Percentiles rank a stretch among this genome's conserved stretches.
Conservation (phyloP, 169 alveolate genomes). For the Plasmodium cynomolgi region DNA sequence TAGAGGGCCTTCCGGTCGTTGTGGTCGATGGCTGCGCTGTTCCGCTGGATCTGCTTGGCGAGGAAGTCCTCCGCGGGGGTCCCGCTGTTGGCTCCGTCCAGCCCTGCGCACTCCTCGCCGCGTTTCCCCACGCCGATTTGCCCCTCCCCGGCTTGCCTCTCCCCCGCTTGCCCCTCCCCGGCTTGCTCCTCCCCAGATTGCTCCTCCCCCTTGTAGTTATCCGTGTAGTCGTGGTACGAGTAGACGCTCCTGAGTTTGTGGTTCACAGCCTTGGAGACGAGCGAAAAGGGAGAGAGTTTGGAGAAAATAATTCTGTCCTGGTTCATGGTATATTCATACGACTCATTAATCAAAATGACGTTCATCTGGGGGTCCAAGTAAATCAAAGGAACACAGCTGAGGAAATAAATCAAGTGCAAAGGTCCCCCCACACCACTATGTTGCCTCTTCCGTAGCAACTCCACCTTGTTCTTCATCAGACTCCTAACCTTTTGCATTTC, state of each 20-base stretch:
- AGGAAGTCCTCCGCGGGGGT: not conserved
- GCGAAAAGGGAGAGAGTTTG: constrained; percentile 59
- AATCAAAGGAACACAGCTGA: constrained; percentile 51
- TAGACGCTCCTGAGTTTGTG: constrained; percentile 42
- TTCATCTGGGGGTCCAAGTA: constrained; percentile 69
- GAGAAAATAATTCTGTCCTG: constrained; percentile 58
- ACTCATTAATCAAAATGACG: constrained; percentile 59
- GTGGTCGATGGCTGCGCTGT: constrained; percentile 17
- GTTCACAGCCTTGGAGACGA: constrained; percentile 10
- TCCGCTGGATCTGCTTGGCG: not conserved
- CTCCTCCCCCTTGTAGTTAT: not conserved
- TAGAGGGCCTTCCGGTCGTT: constrained; percentile 53
- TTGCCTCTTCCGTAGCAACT: not conserved
- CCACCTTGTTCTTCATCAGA: constrained; percentile 22
- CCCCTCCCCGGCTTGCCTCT: too few relatives aligned
- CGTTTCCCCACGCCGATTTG: too few relatives aligned
- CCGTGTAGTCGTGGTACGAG: constrained; percentile 59
- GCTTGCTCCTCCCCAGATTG: not conserved
- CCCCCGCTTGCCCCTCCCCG: not conserved
- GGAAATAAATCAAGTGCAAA: constrained; percentile 19
- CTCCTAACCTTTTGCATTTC: constrained; percentile 45
- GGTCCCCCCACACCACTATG: not conserved
- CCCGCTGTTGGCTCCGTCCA: not conserved
- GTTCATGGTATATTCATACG: constrained; percentile 36
- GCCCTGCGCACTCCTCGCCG: not conserved